A percentile compares a stretch with the other conserved stretches of the same genome.
Evolutionary conservation across 805 yeast genomes (phyloP).

Genomic region (Lachancea quebecensis): DNA sequence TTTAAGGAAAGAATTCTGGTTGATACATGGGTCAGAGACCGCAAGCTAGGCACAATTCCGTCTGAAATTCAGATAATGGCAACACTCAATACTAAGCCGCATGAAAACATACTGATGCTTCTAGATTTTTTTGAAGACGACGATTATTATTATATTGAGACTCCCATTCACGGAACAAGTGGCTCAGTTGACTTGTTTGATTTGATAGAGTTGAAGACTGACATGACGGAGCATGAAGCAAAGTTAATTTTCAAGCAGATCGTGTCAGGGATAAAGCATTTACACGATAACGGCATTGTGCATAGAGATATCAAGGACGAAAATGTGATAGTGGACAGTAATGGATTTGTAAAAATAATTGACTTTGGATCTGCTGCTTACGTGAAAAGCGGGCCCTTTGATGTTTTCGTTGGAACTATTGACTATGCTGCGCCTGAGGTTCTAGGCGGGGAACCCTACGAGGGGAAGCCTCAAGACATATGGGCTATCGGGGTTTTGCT

Average conservation of each 20-base stretch:
- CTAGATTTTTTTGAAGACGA: constrained; percentile 92
- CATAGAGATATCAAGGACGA: constrained; percentile 96
- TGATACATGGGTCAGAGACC: constrained; percentile 95
- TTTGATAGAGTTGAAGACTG: constrained; percentile 75
- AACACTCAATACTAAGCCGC: constrained; percentile 67
- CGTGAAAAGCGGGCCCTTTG: constrained; percentile 86
- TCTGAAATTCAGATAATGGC: constrained; percentile 94
- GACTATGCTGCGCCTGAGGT: constrained; percentile 99
- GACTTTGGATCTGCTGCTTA: constrained; percentile 97
- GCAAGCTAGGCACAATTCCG: constrained; percentile 86
- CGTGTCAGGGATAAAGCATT: constrained; percentile 68
- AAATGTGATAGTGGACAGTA: constrained; percentile 78
- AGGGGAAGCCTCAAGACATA: constrained; percentile 90
- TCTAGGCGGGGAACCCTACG: constrained; percentile 77
- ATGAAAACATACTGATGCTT: constrained; percentile 78
- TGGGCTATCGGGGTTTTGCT: constrained; percentile 94
- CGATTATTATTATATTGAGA: constrained; percentile 81
- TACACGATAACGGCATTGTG: constrained; percentile 80
- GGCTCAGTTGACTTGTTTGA: constrained; percentile 94
- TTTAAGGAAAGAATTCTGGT: constrained; percentile 89
- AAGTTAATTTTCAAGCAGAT: constrained; percentile 73
- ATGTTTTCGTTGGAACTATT: constrained; percentile 94
- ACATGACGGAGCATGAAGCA: constrained; percentile 75
- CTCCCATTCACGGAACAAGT: constrained; percentile 81
- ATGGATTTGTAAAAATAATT: constrained; percentile 75